phyloP scores from a whole-genome alignment of 2,329 filamentous ascomycete genomes.

The Purpureocillium lavendulum region DNA sequence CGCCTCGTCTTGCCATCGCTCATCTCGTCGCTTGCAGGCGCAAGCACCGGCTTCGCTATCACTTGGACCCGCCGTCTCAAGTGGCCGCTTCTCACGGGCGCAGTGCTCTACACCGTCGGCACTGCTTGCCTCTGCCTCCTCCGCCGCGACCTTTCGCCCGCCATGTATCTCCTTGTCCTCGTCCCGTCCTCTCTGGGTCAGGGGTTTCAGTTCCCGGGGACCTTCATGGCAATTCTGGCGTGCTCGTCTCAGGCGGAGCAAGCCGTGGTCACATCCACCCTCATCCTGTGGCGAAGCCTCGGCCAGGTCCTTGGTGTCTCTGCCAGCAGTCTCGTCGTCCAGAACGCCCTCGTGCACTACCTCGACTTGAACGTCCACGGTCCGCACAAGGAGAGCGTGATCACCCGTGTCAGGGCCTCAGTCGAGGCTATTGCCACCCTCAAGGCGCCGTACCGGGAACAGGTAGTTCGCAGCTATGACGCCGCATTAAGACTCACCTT shows the following conservation, averaged over 20 bases:
- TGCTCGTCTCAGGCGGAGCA: conserved; percentile 52
- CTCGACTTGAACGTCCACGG: conserved; percentile 51
- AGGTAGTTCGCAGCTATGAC: conserved; percentile 49
- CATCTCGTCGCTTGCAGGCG: conserved; percentile 44
- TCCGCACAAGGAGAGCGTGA: conserved; percentile 46
- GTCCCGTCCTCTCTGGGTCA: conserved; percentile 48
- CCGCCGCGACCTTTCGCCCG: conserved; percentile 39
- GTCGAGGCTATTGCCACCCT: conserved; percentile 44
- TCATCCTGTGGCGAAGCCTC: conserved; percentile 63
- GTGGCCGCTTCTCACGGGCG: conserved; percentile 47
- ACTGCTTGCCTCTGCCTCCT: conserved; percentile 40
- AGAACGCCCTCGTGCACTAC: conserved; percentile 58
- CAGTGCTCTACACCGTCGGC: conserved; percentile 39
- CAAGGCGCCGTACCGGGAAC: conserved; percentile 35
- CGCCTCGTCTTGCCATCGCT: conserved; percentile 58
- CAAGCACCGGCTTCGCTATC: conserved; percentile 54
- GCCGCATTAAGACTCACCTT: conserved; percentile 41
- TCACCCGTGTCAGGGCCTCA: conserved; percentile 41
- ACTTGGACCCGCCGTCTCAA: conserved; percentile 51
- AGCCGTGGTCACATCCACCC: conserved; percentile 60
- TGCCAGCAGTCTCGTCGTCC: conserved; percentile 60
- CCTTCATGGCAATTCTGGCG: conserved; percentile 55
- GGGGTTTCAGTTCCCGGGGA: conserved; percentile 56
- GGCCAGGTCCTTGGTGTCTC: conserved; percentile 70
- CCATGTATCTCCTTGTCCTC: conserved; percentile 47